phyloP scores from a whole-genome alignment of 1,139 yeast genomes.

The Saccharomycopsis phalli region DNA sequence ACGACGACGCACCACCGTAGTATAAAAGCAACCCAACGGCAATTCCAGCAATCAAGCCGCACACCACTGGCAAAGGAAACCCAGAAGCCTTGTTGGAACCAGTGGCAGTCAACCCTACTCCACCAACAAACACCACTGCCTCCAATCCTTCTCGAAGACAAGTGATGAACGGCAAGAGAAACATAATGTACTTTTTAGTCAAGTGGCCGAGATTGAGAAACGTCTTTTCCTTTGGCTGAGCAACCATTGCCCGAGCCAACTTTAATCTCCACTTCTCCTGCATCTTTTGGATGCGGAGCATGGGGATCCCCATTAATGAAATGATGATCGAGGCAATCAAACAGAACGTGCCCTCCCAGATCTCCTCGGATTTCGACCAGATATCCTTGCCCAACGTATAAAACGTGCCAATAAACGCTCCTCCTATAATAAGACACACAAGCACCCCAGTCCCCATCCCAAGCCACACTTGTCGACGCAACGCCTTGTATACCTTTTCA shows the following conservation, averaged over 20 bases:
- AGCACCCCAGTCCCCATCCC: conserved; percentile 69
- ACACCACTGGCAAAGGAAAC: conserved; percentile 76
- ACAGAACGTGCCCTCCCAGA: conserved; percentile 90
- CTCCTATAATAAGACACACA: conserved; percentile 71
- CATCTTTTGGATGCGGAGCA: conserved; percentile 77
- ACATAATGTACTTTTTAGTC: conserved; percentile 65
- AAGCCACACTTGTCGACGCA: conserved; percentile 70
- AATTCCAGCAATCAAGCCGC: conserved; percentile 69
- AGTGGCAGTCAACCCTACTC: conserved; percentile 57
- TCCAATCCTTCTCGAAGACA: conserved; percentile 86
- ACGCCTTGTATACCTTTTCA: conserved; percentile 28
- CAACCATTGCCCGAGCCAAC: conserved; percentile 43
- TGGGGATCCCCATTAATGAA: conserved; percentile 82
- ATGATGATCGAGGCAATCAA: conserved; percentile 72
- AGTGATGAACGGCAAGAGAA: conserved; percentile 74
- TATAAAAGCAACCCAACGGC: conserved; percentile 59
- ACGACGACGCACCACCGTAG: conserved; percentile 63
- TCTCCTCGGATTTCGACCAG: conserved; percentile 74
- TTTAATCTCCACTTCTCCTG: conserved; percentile 81
- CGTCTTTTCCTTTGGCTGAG: conserved; percentile 30
- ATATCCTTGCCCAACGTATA: conserved; percentile 71
- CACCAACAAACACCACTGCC: conserved; percentile 88
- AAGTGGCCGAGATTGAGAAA: conserved; percentile 30
- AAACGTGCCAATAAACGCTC: conserved; percentile 65
- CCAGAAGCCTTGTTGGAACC: conserved; percentile 45